Conservation (phyloP, 176 grass and related monocot genomes). For the Juncus effusus region DNA sequence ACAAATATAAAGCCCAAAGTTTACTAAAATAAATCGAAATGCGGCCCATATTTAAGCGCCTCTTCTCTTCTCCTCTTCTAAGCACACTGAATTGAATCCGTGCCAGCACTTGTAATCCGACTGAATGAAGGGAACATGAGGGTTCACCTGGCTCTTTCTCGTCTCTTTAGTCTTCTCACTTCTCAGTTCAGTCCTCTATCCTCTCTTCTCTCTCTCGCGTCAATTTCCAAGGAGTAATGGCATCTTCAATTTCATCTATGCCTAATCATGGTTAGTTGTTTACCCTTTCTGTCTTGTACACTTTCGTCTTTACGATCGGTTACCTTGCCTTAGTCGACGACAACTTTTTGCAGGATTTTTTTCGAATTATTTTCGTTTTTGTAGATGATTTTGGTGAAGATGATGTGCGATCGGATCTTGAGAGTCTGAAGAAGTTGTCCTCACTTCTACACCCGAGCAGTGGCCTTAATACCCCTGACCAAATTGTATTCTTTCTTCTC, state of each 20-base stretch:
- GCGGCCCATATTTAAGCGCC: too few species aligned
- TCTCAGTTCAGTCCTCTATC: too few species aligned
- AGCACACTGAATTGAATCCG: too few species aligned
- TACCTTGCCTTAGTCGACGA: not conserved
- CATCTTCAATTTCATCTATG: too few species aligned
- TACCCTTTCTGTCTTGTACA: not conserved
- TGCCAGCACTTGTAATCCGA: too few species aligned
- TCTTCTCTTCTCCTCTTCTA: too few species aligned
- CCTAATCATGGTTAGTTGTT: not conserved
- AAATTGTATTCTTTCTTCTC: not conserved
- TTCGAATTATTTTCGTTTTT: constrained; percentile 1
- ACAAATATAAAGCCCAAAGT: too few species aligned
- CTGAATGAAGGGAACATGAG: too few species aligned
- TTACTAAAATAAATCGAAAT: too few species aligned
- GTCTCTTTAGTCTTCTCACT: too few species aligned
- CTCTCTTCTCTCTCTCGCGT: not conserved
- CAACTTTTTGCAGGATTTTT: not conserved
- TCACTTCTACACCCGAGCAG: constrained; percentile 34
- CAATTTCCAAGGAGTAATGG: not conserved
- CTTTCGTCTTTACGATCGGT: not conserved
- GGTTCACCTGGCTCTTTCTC: too few species aligned
- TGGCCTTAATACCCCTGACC: not conserved
- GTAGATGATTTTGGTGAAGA: constrained; percentile 31
- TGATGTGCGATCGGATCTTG: constrained; percentile 42
- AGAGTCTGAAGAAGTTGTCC: constrained; percentile 52